Evolutionary conservation across 2,329 filamentous ascomycete species (phyloP).

Genomic region (Huntiella omanensis): DNA sequence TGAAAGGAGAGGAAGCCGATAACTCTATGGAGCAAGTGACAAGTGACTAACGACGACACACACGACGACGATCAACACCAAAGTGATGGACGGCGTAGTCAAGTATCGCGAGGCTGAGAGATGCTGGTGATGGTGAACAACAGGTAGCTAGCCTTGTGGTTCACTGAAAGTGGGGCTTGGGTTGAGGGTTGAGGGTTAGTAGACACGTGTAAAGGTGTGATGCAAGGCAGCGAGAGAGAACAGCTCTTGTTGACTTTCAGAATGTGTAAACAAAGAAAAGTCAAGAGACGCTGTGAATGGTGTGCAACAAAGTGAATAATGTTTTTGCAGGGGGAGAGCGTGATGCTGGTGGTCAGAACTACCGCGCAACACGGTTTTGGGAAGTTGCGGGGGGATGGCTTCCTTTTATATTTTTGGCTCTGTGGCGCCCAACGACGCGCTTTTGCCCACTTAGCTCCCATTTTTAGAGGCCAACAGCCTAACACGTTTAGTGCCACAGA

Average conservation of each 20-base stretch:
- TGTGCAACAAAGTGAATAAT: conserved; percentile 4
- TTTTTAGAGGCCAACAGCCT: too few relatives aligned
- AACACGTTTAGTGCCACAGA: too few relatives aligned
- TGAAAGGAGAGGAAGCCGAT: not conserved
- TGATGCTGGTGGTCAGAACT: conserved; percentile 11
- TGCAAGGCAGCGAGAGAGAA: too few relatives aligned
- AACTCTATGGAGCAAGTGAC: conserved; percentile 2
- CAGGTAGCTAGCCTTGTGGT: not conserved
- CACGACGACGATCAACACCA: conserved; percentile 8
- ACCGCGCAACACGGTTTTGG: conserved; percentile 6
- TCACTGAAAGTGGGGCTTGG: not conserved
- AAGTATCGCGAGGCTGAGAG: conserved; percentile 5
- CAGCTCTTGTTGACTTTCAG: not conserved
- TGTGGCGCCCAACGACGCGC: conserved; percentile 9
- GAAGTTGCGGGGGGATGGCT: conserved; percentile 8
- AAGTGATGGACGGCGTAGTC: not conserved
- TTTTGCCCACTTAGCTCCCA: conserved; percentile 1
- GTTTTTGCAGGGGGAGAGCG: conserved; percentile 3
- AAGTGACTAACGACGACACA: not conserved
- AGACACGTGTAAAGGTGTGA: not conserved
- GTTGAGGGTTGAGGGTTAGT: conserved; percentile 1
- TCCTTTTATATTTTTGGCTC: conserved; percentile 11
- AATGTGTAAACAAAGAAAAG: not conserved
- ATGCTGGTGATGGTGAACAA: not conserved
- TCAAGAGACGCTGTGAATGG: not conserved